These are phyloP conservation scores for Fusarium siculi DNA, from an alignment of 2,329 filamentous ascomycete species.

Conservation along the genomic window DNA sequence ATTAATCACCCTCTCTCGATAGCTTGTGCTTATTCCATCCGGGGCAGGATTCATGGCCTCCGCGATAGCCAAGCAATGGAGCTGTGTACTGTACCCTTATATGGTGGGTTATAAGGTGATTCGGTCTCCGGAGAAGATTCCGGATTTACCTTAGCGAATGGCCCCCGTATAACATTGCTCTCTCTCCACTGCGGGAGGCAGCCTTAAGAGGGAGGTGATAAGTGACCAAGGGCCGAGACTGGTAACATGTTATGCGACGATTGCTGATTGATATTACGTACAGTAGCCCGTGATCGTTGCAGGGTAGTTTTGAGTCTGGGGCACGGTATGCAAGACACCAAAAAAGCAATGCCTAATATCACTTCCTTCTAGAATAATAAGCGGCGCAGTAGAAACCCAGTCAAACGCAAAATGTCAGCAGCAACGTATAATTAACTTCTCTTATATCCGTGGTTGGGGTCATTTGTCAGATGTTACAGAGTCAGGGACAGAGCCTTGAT, in stretches of 20 bases:
- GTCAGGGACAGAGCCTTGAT: neutral
- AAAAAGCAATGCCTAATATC: neutral
- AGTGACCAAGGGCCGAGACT: slow-evolving; percentile 1
- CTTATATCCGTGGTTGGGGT: neutral
- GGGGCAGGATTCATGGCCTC: neutral
- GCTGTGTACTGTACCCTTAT: neutral
- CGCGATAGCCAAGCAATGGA: neutral
- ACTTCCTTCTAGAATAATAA: neutral
- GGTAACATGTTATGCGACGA: slow-evolving; percentile 1
- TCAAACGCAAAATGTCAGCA: neutral
- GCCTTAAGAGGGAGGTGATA: slow-evolving; percentile 26
- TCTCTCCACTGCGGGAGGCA: slow-evolving; percentile 14
- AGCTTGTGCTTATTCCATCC: neutral
- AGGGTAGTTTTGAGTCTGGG: slow-evolving; percentile 6
- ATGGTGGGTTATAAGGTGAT: neutral
- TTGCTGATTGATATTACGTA: slow-evolving; percentile 9
- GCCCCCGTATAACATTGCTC: neutral
- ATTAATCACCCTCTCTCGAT: neutral
- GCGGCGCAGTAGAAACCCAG: neutral
- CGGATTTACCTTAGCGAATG: slow-evolving; percentile 4
- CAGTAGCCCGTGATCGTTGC: neutral
- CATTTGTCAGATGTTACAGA: neutral
- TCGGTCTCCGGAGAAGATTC: slow-evolving; percentile 3
- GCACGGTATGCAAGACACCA: neutral
- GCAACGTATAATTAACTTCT: neutral